Conservation (phyloP, 768 basidiomycete genomes). For the Suillus brevipes region DNA sequence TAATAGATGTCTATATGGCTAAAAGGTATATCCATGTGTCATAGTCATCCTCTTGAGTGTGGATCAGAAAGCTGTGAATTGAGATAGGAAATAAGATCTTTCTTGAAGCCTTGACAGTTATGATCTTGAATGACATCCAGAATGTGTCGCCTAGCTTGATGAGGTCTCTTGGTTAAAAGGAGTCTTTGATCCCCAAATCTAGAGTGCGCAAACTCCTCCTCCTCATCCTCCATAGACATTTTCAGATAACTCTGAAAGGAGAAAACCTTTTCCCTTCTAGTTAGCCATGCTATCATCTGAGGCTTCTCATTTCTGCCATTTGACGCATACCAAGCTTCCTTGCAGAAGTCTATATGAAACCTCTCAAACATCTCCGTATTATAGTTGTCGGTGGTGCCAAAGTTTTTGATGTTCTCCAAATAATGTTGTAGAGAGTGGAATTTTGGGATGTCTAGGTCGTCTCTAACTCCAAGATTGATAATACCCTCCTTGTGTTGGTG, state of each 20-base stretch:
- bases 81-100: too few species aligned
- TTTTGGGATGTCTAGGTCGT: constrained; percentile 32
- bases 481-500: constrained; percentile 37
- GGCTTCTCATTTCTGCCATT: constrained; percentile 36
- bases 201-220: not conserved
- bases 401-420: constrained; percentile 16
- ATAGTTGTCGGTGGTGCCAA: constrained; percentile 28
- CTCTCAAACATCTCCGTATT: constrained; percentile 25
- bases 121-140: too few species aligned
- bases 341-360: constrained; percentile 41
- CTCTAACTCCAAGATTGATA: constrained; percentile 27
- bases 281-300: constrained; percentile 41
- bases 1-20: too few species aligned
- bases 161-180: too few species aligned
- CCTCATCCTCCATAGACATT: not conserved
- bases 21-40: too few species aligned
- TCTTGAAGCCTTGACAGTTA: too few species aligned
- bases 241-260: constrained; percentile 22
- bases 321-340: constrained; percentile 36
- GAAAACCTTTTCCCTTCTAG: constrained; percentile 32
- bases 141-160: too few species aligned
- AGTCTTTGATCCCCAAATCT: not conserved
- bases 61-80: too few species aligned
- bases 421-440: constrained; percentile 28
- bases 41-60: too few species aligned